A percentile compares a stretch with the other conserved stretches of the same genome.
Evolutionary conservation across 225 moss, liverwort and hornwort species (phyloP).

Genomic region (Neckera pumila): DNA sequence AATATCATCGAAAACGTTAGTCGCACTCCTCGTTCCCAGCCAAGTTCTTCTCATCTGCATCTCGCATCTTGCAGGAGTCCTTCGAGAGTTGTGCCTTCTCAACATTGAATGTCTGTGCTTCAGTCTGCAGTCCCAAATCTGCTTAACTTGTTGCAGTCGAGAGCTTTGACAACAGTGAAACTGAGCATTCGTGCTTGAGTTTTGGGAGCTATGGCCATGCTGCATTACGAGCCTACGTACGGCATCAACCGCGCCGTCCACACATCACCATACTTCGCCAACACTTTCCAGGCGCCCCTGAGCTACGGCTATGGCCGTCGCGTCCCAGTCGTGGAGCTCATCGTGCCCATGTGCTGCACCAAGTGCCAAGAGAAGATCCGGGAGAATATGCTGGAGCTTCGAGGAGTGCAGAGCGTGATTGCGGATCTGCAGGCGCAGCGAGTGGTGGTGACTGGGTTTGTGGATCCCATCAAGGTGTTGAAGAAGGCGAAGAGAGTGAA

Average conservation of each 20-base stretch:
- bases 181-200: background rate
- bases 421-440: conserved; percentile 7
- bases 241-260: background rate
- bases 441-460: conserved; percentile 30
- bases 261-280: background rate
- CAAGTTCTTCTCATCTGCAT: background rate
- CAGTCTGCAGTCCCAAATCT: background rate
- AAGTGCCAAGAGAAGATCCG: conserved; percentile 34
- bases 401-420: conserved; percentile 13
- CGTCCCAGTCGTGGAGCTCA: conserved; percentile 8
- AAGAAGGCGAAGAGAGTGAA: conserved; percentile 44
- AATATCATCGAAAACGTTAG: background rate
- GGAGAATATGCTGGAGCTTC: conserved; percentile 32
- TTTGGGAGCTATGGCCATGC: background rate
- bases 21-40: background rate
- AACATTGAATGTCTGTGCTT: background rate
- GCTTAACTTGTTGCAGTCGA: background rate
- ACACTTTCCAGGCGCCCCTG: background rate
- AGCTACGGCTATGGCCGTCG: background rate
- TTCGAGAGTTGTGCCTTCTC: background rate
- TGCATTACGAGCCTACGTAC: background rate
- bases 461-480: conserved; percentile 29
- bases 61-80: background rate
- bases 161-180: background rate
- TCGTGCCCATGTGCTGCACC: conserved; percentile 40